Evolutionary conservation across 163 green algal genomes (phyloP), one percentile per base, ranked within the genome.

Genomic region (Scenedesmus sp.): DNA sequence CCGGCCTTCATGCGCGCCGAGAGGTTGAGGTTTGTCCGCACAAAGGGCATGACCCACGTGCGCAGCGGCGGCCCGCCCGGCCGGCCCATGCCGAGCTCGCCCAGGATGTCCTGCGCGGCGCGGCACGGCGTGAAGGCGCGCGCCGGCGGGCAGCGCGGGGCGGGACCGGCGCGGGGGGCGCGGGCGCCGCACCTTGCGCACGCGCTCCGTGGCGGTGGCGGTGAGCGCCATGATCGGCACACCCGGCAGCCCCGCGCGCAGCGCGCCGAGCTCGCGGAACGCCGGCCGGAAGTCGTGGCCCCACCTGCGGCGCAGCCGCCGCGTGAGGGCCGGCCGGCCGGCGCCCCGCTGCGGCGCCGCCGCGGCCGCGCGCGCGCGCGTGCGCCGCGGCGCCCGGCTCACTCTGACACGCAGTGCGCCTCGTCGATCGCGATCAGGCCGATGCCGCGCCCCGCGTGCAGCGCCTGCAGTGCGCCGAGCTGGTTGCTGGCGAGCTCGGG

Each of bases 181-280:
- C 18, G 9, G 39, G 17, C 17, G 10, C 10, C 24, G 33, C 39
- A 93, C 91, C n/a, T 89, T 62, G 13, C 81, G 84, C 63, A 96
- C 91, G 3, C 75, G 56, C 11, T 83, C 78, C 6, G 91, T 92
- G 36, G 91, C 92, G 11, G 91, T 96, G 36, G 91, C 91, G 0
- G 91, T 96, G n/a, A 96, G 84, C 24, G 91, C 91, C 63, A 96
- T 84, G 58, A 95, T 80, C 0, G 91, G 91, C 48, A 94, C 83
- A 1, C 74, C 83, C 2, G 85, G 82, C 42, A 95, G 72, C 14
- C 57, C 70, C n/a, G 88, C 34, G 1, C 85, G 63, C 33, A 97
- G 89, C 39, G 88, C 63, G 9, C 77, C 74, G 22, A 95, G 83
- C 36, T 83, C 64, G 20, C 84, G 77, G 70, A 92, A 94, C 63